phyloP scores from a whole-genome alignment of 495 filamentous ascomycete species.

The Lasiosphaeriaceae sp. region DNA sequence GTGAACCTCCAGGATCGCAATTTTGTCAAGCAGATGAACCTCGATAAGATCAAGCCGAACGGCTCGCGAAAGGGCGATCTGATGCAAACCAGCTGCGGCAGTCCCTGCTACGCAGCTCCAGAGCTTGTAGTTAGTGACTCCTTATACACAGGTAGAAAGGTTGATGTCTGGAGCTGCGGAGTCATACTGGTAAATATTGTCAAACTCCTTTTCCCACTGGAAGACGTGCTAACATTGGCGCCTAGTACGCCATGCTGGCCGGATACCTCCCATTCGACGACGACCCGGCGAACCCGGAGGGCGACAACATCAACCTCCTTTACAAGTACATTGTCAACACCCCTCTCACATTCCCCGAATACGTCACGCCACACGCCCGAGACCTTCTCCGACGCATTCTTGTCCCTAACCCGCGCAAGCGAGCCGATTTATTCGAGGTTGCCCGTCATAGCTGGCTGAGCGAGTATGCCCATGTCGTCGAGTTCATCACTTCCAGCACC shows the following conservation, averaged over 20 bases:
- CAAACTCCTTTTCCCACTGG: background rate
- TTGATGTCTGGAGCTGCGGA: conserved; percentile 99
- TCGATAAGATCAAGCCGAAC: conserved; percentile 60
- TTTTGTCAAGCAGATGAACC: conserved; percentile 70
- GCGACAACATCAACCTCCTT: conserved; percentile 97
- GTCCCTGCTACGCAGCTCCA: conserved; percentile 91
- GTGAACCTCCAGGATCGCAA: conserved; percentile 79
- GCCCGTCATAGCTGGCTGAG: conserved; percentile 97
- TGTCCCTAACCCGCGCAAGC: conserved; percentile 91
- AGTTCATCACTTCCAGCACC: conserved; percentile 91
- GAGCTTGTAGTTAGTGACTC: conserved; percentile 98
- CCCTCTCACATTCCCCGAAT: conserved; percentile 96
- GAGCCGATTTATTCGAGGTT: conserved; percentile 95
- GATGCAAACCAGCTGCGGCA: conserved; percentile 82
- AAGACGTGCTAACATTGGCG: conserved; percentile 6
- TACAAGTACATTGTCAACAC: conserved; percentile 99
- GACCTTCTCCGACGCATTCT: conserved; percentile 90
- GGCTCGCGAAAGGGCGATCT: conserved; percentile 64
- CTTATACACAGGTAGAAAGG: conserved; percentile 93
- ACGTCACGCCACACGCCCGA: conserved; percentile 94
- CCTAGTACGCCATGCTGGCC: conserved; percentile 95
- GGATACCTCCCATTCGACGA: conserved; percentile 99
- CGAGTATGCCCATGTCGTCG: conserved; percentile 91
- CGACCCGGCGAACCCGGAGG: conserved; percentile 96
- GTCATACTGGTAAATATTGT: conserved; percentile 84